Conservation (phyloP, 108 stramenopile genomes). For the Cyclostephanos tholiformis region DNA sequence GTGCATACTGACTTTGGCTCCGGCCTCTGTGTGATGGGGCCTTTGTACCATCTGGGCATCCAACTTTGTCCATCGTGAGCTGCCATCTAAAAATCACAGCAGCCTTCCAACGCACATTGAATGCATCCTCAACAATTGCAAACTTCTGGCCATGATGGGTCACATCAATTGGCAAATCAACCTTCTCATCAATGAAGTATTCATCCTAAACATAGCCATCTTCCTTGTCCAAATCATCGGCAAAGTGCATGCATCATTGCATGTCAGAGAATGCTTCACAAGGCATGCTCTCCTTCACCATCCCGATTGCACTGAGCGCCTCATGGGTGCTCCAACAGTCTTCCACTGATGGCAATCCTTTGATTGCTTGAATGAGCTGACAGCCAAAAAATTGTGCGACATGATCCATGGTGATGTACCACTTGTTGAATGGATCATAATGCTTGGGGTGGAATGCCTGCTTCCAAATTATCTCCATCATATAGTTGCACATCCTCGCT, state of each 20-base stretch:
- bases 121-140: background rate
- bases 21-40: conserved; percentile 7
- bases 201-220: background rate
- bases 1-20: conserved; percentile 28
- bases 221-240: conserved; percentile 14
- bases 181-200: background rate
- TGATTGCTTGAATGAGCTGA: background rate
- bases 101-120: background rate
- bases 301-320: too few relatives aligned
- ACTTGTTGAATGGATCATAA: background rate
- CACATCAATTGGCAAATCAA: background rate
- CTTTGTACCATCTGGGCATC: conserved; percentile 14
- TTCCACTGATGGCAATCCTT: too few relatives aligned
- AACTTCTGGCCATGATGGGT: conserved; percentile 18
- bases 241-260: conserved; percentile 19
- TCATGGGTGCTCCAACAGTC: too few relatives aligned
- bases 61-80: conserved; percentile 20
- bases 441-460: background rate
- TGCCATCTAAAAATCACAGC: conserved; percentile 10
- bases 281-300: too few relatives aligned
- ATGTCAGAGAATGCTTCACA: conserved; percentile 7
- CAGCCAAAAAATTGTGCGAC: conserved; percentile 9
- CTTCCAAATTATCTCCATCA: conserved; percentile 6
- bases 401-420: background rate
- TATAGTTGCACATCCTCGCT: conserved; percentile 18